phyloP scores from a whole-genome alignment of 75 land plant genomes.

The Cunninghamia lanceolata region DNA sequence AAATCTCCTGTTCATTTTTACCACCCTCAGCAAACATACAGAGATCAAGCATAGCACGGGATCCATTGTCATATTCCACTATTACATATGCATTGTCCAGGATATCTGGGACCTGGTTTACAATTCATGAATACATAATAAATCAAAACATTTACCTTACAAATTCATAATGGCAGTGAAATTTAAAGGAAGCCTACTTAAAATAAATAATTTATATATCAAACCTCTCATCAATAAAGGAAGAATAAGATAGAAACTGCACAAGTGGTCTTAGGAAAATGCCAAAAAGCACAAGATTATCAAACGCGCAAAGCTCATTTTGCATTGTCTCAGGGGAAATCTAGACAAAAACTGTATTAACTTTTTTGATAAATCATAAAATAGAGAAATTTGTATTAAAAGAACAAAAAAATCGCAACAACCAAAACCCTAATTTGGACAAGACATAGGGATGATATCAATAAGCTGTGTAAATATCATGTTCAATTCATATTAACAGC shows the following conservation, averaged over 20 bases:
- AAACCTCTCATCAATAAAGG: neutral
- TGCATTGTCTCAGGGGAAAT: slow-evolving; percentile 6
- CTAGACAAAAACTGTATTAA: neutral
- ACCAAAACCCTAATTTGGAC: too few species aligned
- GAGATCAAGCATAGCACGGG: slow-evolving; percentile 92
- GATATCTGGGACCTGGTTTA: slow-evolving; percentile 84
- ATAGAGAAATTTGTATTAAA: too few species aligned
- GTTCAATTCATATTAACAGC: too few species aligned
- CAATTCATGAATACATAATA: neutral
- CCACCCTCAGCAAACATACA: slow-evolving; percentile 99
- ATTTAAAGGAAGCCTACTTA: neutral
- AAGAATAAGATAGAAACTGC: neutral
- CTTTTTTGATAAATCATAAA: too few species aligned
- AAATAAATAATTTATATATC: neutral
- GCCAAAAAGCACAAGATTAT: neutral
- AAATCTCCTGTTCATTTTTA: slow-evolving; percentile 97
- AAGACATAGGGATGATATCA: too few species aligned
- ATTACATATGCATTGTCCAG: slow-evolving; percentile 96
- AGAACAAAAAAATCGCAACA: too few species aligned
- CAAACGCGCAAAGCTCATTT: neutral
- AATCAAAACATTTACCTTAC: neutral
- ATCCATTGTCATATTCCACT: slow-evolving; percentile 90
- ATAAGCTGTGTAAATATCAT: too few species aligned
- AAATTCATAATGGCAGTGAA: neutral
- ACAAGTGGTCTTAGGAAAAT: neutral